Base-by-base conservation (phyloP, 2,329 filamentous ascomycete genomes). In the Byssothecium circinans region DNA sequence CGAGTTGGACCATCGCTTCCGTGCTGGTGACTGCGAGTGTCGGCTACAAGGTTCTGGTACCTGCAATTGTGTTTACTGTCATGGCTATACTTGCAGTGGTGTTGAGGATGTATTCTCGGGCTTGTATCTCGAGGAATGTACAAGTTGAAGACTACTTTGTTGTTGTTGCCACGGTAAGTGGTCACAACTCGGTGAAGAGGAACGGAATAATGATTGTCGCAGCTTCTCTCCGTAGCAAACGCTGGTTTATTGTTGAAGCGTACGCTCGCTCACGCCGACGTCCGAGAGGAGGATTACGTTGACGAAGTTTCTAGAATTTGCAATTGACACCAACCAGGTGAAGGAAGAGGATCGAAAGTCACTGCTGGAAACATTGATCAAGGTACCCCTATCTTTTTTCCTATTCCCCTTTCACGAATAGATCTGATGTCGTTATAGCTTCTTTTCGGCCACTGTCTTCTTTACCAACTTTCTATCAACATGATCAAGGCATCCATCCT, bases 391-490 rank as follows among this genome's bases (percentile, higher is more conserved):
- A 20, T 14, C 10, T n/a, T 19, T 3, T 32, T 32, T 12, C 4
- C 8, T 7, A 5, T 32, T n/a, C 29, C 12, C 29, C 4, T 22
- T 15, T n/a, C 17, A 34, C 30, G 18, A 22, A 32, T 5, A 42
- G 47, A 25, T 53, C 27, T n/a, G 8, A 25, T 10, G 10, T n/a
- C n/a, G 23, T 5, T 8, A 4, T 17, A 70, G 67, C 58, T 70
- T 41, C 47, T 69, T 15, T 62, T 67, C 41, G 54, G 59, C 8
- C 60, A 65, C 33, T 62, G 58, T 14, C 53, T 67, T 20, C 41
- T 68, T 44, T 71, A 67, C 49, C 62, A 67, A n/a, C 45, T 63
- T 22, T 49, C 58, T 7, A 60, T 63, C 41, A 68, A 69, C 49
- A 44, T 68, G 2, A 56, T 66, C 43, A 71, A 70, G 49, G 45